A percentile compares a stretch with the other conserved stretches of the same genome.
These are phyloP conservation scores for Mycena rebaudengoi DNA, from an alignment of 768 basidiomycete genomes.

Conservation along the genomic window DNA sequence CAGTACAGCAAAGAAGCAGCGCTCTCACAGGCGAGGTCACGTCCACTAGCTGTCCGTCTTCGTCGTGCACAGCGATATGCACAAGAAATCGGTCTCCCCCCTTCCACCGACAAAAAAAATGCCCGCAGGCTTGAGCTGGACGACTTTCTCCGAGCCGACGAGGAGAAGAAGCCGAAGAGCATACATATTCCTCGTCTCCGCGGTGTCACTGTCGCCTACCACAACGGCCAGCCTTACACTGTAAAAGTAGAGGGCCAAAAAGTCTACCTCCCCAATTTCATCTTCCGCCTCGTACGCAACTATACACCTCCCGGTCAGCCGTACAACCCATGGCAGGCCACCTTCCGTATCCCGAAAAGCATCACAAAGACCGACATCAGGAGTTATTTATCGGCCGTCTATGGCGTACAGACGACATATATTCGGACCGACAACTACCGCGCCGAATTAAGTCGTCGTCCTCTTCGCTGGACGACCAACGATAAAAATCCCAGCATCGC, in stretches of 20 bases:
- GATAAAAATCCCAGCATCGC: conserved; percentile 46
- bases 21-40: conserved; percentile 71
- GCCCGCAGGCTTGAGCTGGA: conserved; percentile 18
- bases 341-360: conserved; percentile 89
- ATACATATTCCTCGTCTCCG: conserved; percentile 72
- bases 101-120: conserved; percentile 43
- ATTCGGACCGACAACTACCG: conserved; percentile 95
- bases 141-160: conserved; percentile 22
- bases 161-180: conserved; percentile 45
- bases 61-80: conserved; percentile 57
- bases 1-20: conserved; percentile 49
- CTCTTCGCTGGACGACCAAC: conserved; percentile 40
- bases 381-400: conserved; percentile 84
- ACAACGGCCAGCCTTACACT: conserved; percentile 47
- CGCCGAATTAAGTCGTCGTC: conserved; percentile 54
- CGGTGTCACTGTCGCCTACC: conserved; percentile 59
- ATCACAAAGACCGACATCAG: conserved; percentile 94
- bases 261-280: conserved; percentile 89
- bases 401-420: conserved; percentile 90
- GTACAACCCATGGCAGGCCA: conserved; percentile 95
- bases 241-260: conserved; percentile 77
- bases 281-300: conserved; percentile 87
- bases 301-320: conserved; percentile 76
- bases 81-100: conserved; percentile 70
- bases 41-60: conserved; percentile 76